Base-by-base conservation (phyloP, 2,329 filamentous ascomycete genomes). In the Exophiala phaeomuriformis region DNA sequence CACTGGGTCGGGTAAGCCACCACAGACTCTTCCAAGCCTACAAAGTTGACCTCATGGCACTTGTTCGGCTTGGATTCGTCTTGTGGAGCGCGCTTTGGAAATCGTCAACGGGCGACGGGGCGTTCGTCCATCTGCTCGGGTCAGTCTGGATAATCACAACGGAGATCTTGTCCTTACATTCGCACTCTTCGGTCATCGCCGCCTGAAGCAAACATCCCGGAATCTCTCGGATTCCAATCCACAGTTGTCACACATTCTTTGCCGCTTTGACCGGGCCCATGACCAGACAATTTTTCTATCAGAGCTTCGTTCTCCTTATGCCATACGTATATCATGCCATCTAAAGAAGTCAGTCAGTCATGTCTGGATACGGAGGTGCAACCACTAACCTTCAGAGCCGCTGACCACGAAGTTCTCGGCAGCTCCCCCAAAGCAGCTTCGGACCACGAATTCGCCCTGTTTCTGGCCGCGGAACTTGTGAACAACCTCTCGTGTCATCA, bases 351-450 rank as follows among this genome's bases (percentile, higher is more conserved):
- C 3, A 7, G 9, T 52, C 35, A 49, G 59, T 68, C 58, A 67
- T 64, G 51, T 59, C 55, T 6, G 41, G 56, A 30, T 33, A 49
- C 33, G 4, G 45, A 39, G 12, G 27, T 8, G 10, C 4, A 5
- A 27, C 5, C 28, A 63, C 75, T 64, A 73, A 90, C 88, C 86
- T 78, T 96, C 90, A 64, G 90, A 95, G 7, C 93, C 93, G 64
- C 88, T 91, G 30, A 94, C 77, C 6, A 97, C 85, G 68, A 96
- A 96, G 67, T 85, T 90, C 71, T 96, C 90, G 54, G 88, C 85
- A 1, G 91, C 90, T 32, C 93, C 93, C 12, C 93, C 93, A 70
- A 96, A 93, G 0, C 78, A 75, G 64, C 84, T 87, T 47, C 91
- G 80, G 55, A 98, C 94, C 51, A 96, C 79, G 65, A 76, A 95